phyloP scores from a whole-genome alignment of 306 rosid genomes.

The Abrus precatorius region DNA sequence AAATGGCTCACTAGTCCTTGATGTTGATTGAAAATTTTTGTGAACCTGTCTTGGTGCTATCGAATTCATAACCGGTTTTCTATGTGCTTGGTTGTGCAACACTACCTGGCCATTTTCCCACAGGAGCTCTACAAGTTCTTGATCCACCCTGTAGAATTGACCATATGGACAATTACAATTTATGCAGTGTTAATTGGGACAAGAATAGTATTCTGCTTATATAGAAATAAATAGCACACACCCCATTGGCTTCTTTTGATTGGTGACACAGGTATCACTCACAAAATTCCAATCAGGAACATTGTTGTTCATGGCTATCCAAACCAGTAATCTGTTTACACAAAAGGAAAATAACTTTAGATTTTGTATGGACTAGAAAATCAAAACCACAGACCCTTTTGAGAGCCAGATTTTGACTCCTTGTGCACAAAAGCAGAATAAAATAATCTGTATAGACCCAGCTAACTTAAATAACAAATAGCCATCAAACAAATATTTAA shows the following conservation, averaged over 20 bases:
- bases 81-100: slow-evolving; percentile 72
- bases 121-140: slow-evolving; percentile 83
- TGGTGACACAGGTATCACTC: slow-evolving; percentile 59
- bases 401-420: slow-evolving; percentile 35
- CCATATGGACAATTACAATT: slow-evolving; percentile 35
- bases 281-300: slow-evolving; percentile 78
- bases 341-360: slow-evolving; percentile 43
- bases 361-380: slow-evolving; percentile 31
- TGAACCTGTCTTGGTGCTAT: slow-evolving; percentile 58
- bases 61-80: slow-evolving; percentile 51
- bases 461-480: slow-evolving; percentile 43
- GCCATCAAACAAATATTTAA: slow-evolving; percentile 18
- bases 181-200: slow-evolving; percentile 44
- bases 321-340: slow-evolving; percentile 54
- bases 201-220: slow-evolving; percentile 23
- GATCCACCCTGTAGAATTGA: slow-evolving; percentile 68
- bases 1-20: slow-evolving; percentile 55
- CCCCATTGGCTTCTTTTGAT: slow-evolving; percentile 76
- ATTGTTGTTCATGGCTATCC: slow-evolving; percentile 70
- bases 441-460: slow-evolving; percentile 32
- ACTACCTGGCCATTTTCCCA: slow-evolving; percentile 94
- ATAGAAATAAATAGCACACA: slow-evolving; percentile 58
- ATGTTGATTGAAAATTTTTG: slow-evolving; percentile 61
- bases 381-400: slow-evolving; percentile 24
- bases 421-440: slow-evolving; percentile 14